Evolutionary conservation across 352 stramenopile genomes (phyloP).

Genomic region (Phytophthora kernoviae): DNA sequence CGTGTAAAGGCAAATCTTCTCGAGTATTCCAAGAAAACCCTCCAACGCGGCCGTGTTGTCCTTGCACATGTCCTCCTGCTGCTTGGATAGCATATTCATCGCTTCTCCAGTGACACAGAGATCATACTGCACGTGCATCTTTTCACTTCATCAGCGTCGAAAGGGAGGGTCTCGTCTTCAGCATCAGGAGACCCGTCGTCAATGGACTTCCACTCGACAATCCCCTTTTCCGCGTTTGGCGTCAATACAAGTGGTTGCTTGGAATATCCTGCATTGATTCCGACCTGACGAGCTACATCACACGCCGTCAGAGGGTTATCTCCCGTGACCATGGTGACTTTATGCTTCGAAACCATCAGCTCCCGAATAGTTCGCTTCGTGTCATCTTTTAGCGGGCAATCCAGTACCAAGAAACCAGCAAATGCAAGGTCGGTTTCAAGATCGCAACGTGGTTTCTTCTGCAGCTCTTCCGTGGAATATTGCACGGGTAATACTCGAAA

Average conservation of each 20-base stretch:
- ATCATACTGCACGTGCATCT: slow-evolving; percentile 79
- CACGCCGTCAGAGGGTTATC: slow-evolving; percentile 98
- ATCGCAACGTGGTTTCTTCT: slow-evolving; percentile 74
- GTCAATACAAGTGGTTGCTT: slow-evolving; percentile 77
- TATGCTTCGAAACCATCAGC: slow-evolving; percentile 91
- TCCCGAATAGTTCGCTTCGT: slow-evolving; percentile 94
- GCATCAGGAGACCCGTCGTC: slow-evolving; percentile 90
- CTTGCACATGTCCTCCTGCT: slow-evolving; percentile 26
- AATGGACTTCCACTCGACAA: slow-evolving; percentile 84
- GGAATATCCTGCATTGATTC: slow-evolving; percentile 93
- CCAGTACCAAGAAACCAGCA: slow-evolving; percentile 93
- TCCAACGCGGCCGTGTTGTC: slow-evolving; percentile 44
- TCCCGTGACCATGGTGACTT: slow-evolving; percentile 98
- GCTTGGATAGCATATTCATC: slow-evolving; percentile 42
- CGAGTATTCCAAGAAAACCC: slow-evolving; percentile 70
- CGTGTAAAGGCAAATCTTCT: slow-evolving; percentile 72
- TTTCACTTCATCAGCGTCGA: slow-evolving; percentile 61
- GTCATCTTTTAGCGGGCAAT: slow-evolving; percentile 96
- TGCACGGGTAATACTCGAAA: slow-evolving; percentile 89
- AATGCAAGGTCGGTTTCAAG: slow-evolving; percentile 95
- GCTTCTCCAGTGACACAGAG: slow-evolving; percentile 85
- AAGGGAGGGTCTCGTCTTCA: slow-evolving; percentile 79
- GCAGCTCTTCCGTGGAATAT: slow-evolving; percentile 60
- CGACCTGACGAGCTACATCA: slow-evolving; percentile 96
- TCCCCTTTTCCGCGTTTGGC: slow-evolving; percentile 29